Percentiles rank a stretch among this genome's conserved stretches.
Conservation (phyloP, 2,329 filamentous ascomycete genomes). For the Blastomyces emzantsi region DNA sequence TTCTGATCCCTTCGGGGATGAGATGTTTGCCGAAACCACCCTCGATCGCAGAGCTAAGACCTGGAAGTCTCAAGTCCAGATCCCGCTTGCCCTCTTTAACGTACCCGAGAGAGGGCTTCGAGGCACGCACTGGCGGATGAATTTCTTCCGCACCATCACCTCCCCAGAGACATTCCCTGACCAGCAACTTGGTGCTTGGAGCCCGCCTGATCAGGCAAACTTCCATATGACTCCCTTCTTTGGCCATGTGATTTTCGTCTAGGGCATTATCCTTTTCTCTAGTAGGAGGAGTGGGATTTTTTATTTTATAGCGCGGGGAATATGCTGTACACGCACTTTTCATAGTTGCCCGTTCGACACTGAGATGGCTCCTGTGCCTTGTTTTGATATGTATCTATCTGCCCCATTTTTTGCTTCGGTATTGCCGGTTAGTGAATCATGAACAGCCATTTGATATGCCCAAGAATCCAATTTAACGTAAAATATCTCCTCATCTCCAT, state of each 20-base stretch:
- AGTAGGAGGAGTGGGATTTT: not conserved
- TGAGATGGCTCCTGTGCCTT: no score
- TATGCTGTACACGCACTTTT: not conserved
- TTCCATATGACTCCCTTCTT: constrained; percentile 45
- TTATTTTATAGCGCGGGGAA: not conserved
- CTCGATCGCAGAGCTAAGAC: constrained; percentile 29
- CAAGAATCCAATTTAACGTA: not conserved
- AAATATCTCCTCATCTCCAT: not conserved
- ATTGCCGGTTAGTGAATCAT: not conserved
- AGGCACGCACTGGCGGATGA: constrained; percentile 45
- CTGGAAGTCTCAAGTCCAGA: constrained; percentile 37
- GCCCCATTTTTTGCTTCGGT: not conserved
- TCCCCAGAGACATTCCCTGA: constrained; percentile 36
- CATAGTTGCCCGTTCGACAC: not conserved
- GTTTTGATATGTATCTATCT: not conserved
- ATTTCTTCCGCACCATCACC: constrained; percentile 44
- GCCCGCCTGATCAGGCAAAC: constrained; percentile 37
- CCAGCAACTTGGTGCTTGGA: constrained; percentile 33
- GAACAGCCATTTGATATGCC: not conserved
- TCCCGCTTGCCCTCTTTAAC: constrained; percentile 45
- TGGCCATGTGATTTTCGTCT: constrained; percentile 35
- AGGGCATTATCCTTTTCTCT: not conserved
- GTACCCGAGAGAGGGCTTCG: constrained; percentile 33
- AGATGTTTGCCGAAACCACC: constrained; percentile 34
- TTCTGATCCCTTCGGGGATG: constrained; percentile 34